Percentiles rank a stretch among this genome's conserved stretches.
Conservation (phyloP, 2,329 filamentous ascomycete genomes). For the Xylariaceae sp. region DNA sequence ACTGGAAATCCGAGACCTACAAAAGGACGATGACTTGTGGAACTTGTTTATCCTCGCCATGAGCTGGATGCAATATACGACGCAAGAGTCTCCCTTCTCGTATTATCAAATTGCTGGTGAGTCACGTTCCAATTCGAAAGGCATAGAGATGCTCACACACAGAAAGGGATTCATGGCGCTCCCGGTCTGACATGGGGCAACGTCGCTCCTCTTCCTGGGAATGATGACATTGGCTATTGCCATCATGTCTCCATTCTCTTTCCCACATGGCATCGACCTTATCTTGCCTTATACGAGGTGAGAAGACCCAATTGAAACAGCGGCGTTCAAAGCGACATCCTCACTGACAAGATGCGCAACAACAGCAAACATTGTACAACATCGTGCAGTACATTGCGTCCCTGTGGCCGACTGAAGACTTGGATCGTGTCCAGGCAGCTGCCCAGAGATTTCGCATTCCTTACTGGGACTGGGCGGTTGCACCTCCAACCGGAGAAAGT, state of each 20-base stretch:
- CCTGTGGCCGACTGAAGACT: slow-evolving; percentile 38
- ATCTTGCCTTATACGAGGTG: slow-evolving; percentile 59
- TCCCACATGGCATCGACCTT: slow-evolving; percentile 78
- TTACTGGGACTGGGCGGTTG: slow-evolving; percentile 55
- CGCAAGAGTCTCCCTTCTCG: slow-evolving; percentile 59
- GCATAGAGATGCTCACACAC: slow-evolving; percentile 13
- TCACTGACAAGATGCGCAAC: not conserved
- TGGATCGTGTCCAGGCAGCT: slow-evolving; percentile 46
- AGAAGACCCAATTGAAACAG: slow-evolving; percentile 4
- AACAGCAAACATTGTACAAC: slow-evolving; percentile 38
- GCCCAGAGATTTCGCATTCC: slow-evolving; percentile 50
- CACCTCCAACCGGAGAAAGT: slow-evolving; percentile 44
- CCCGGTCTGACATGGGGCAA: slow-evolving; percentile 55
- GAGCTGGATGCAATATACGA: slow-evolving; percentile 62
- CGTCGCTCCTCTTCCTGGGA: slow-evolving; percentile 46
- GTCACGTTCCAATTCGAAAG: not conserved
- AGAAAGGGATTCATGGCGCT: slow-evolving; percentile 70
- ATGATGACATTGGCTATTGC: slow-evolving; percentile 64
- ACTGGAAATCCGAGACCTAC: slow-evolving; percentile 63
- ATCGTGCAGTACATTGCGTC: slow-evolving; percentile 33
- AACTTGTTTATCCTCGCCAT: slow-evolving; percentile 73
- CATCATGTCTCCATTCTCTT: slow-evolving; percentile 71
- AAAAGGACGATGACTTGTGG: slow-evolving; percentile 60
- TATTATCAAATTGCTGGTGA: slow-evolving; percentile 75
- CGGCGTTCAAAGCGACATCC: not conserved